Base-by-base conservation (phyloP, 768 basidiomycete species). In the Leccinum longicurvipes region DNA sequence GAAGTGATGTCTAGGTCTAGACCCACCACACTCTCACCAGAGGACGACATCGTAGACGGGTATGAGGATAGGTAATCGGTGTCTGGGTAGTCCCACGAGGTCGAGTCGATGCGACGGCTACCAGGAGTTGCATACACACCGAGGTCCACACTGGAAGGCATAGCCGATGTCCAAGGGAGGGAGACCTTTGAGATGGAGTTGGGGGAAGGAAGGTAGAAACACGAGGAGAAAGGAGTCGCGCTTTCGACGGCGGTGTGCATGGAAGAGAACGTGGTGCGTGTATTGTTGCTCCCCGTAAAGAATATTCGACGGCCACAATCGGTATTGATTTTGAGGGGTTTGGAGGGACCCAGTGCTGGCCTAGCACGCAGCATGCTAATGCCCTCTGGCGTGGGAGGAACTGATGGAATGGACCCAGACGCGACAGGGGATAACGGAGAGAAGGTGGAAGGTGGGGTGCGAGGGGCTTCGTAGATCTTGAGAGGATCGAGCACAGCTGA, bases 221-320 rank as follows among this genome's bases (percentile, higher is more conserved):
- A 79, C 1, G 83, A 83, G 17, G 80, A 78, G 62, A 82, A 83
- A 12, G 79, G 77, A 52, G 81, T 83, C 53, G 81, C 79, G 31
- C 64, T 67, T 69, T 89, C 87, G 47, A 87, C 81, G 36, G 87
- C 87, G 19, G 87, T 89, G 56, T 86, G 86, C 86, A 89, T 87
- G 25, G 86, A 86, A 29, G 85, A 84, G 17, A 76, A 73, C 0
- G 74, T 75, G 25, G 74, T 74, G 50, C 67, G 66, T 34, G 81
- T 78, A 14, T 81, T 81, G 56, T 63, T 75, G 42, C 76, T 79
- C 19, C 73, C 73, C 29, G 73, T 66, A 53, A 70, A 72, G 52
- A 73, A 68, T 48, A 72, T 69, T 34, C 70, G 70, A 29, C 70
- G 70, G 50, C 71, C 71, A 54, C 71, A 72, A 8, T 67, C 63